A percentile compares a stretch with the other conserved stretches of the same genome.
phyloP scores from a whole-genome alignment of 352 stramenopile genomes.

The Pythium sp. region DNA sequence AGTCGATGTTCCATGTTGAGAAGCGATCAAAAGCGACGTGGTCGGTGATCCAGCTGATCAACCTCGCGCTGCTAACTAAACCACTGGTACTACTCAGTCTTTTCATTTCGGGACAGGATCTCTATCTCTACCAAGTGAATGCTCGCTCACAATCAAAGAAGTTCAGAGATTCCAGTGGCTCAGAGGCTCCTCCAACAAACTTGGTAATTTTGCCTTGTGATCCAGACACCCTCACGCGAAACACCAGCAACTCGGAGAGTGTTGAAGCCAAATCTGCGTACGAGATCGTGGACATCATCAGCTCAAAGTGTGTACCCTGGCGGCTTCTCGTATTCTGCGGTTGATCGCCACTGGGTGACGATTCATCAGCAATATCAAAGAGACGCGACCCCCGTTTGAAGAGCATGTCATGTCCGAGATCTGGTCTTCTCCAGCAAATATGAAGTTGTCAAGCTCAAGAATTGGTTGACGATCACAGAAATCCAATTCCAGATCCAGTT shows the following conservation, averaged over 20 bases:
- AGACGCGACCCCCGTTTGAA: too few relatives aligned
- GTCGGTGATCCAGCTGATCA: conserved; percentile 27
- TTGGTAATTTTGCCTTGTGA: neutral
- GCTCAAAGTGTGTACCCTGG: conserved; percentile 4
- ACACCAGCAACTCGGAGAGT: neutral
- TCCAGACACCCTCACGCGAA: neutral
- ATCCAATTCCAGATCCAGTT: too few relatives aligned
- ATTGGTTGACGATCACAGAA: too few relatives aligned
- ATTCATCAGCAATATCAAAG: too few relatives aligned
- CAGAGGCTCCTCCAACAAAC: too few relatives aligned
- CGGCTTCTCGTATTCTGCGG: conserved; percentile 5
- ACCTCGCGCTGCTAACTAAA: conserved; percentile 28
- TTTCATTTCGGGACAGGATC: conserved; percentile 9
- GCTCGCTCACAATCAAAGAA: neutral
- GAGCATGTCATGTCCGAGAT: too few relatives aligned
- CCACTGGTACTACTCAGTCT: conserved; percentile 21
- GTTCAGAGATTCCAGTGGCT: neutral
- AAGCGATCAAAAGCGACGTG: conserved; percentile 14
- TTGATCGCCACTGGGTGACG: too few relatives aligned
- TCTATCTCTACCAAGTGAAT: conserved; percentile 25
- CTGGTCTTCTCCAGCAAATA: too few relatives aligned
- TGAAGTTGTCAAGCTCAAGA: too few relatives aligned
- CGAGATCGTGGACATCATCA: neutral
- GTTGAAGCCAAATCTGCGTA: neutral
- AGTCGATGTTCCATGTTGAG: conserved; percentile 4